Evolutionary conservation across 1,284 basidiomycete genomes (phyloP), one percentile per base, ranked within the genome.

Genomic region (Spongiforma sp.): DNA sequence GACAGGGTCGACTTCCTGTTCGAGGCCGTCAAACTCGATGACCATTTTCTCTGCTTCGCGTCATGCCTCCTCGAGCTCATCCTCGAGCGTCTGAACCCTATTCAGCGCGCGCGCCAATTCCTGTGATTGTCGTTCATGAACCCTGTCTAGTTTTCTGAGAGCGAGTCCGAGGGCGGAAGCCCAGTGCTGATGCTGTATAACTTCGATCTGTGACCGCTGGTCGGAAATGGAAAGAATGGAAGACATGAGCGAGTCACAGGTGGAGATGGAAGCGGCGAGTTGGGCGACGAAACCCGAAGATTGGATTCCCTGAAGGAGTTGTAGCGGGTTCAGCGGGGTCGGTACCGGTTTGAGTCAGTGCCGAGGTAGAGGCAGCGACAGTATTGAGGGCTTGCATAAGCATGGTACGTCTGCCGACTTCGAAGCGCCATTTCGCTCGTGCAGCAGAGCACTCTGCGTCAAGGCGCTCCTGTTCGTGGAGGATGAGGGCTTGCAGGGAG

Each of bases 61-160:
- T 92, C 92, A 93, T 3, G 91, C 91, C 63, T 83, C 89, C 69
- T 89, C 87, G n/a, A 92, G 80, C 69, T 93, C 89, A 12, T 83
- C 89, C 69, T 89, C 83, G 17, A 92, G 82, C 60, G 84, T 80
- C 30, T 75, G 77, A 30, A 90, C 82, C n/a, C n/a, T n/a, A n/a
- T n/a, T n/a, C n/a, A n/a, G n/a, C n/a, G n/a, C n/a, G n/a, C n/a
- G n/a, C n/a, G 78, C 73, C 24, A 91, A 79, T 52, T 93, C 90
- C 5, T 79, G 72, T 1, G 82, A 85, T 37, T 90, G 85, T 55
- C 86, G 84, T 12, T 86, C 85, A 66, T 90, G 91, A 57, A 89
- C 89, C 53, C 82, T 83, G 73, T 93, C 93, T 39, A 93, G 81
- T 79, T 94, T 94, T 12, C 91, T 83, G 55, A 94, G 75, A 9